These are phyloP conservation scores for Stentor roeselii DNA, from an alignment of 73 alveolate genomes.

Conservation along the genomic window DNA sequence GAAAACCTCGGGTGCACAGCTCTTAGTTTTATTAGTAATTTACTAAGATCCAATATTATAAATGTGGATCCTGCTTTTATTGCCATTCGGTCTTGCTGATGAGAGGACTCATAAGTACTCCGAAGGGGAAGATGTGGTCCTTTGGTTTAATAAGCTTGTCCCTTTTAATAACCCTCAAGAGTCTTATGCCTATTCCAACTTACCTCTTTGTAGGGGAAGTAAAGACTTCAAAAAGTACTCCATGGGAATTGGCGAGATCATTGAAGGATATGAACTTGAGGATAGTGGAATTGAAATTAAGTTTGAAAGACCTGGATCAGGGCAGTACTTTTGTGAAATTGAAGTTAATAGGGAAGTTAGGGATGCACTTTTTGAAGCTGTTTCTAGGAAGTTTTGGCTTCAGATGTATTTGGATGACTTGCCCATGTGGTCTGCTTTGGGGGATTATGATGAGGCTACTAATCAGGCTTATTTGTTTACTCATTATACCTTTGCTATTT, in stretches of 20 bases:
- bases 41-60: not conserved
- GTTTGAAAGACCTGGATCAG: not conserved
- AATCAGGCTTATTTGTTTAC: constrained; percentile 29
- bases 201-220: constrained; percentile 14
- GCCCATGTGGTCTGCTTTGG: constrained; percentile 53
- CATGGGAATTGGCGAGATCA: constrained; percentile 18
- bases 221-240: not conserved
- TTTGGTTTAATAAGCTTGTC: constrained; percentile 27
- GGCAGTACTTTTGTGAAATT: not conserved
- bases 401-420: constrained; percentile 50
- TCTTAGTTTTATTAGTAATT: too few relatives aligned
- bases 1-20: too few relatives aligned
- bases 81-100: not conserved
- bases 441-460: constrained; percentile 26
- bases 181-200: constrained; percentile 8
- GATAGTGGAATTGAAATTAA: constrained; percentile 10
- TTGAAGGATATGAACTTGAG: constrained; percentile 31
- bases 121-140: constrained; percentile 18
- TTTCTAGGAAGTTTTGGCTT: constrained; percentile 7
- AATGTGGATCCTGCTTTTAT: constrained; percentile 7
- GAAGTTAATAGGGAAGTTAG: not conserved
- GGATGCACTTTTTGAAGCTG: not conserved
- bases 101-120: not conserved
- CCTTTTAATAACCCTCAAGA: constrained; percentile 33
- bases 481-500: constrained; percentile 41